Evolutionary conservation across 2,329 filamentous ascomycete genomes (phyloP), one percentile per base, ranked within the genome.

Genomic region (Botrytis byssoidea): DNA sequence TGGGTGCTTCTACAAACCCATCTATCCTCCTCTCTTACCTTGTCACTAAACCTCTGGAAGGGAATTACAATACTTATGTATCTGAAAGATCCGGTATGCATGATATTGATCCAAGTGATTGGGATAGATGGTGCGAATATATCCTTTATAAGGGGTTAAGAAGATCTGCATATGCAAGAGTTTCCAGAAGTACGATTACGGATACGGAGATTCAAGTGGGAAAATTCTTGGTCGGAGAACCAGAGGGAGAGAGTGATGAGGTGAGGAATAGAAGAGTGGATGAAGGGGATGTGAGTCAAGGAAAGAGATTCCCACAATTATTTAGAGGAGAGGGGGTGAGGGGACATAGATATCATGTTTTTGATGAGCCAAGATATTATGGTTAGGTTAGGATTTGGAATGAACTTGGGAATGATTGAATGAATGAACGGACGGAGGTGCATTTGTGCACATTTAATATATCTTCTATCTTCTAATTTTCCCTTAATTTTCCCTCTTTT

Each of bases 61-160:
- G 96, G 75, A 99, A 99, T 82, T 99, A 99, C 85, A 95, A 98
- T 82, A 97, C 91, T 0, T 98, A 97, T 79, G 96, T 98, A 37
- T 93, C 93, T 73, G 88, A 94, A 71, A 85, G 85, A 74, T 97
- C 93, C 74, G 93, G 94, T 16, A 99, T 99, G 96, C 91, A 93
- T 80, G 96, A 99, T 80, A 96, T 99, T 68, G 96, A 99, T 80
- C 89, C 91, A 0, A 91, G 87, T 4, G 96, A 99, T 82, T 97
- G 94, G 94, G 96, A 99, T 82, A 87, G 96, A 72, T 99, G 96
- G 96, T 99, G 96, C 85, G 95, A 99, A 85, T 99, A 99, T 83
- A 98, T 99, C 77, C 85, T 99, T 40, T 99, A 94, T 87, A 98
- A 98, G 86, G 91, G 91, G 20, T 84, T 99, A 75, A 91, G 91